Percentiles rank a stretch among this genome's conserved stretches.
Conservation (phyloP, 345 rosid species). For the Linum usitatissimum region DNA sequence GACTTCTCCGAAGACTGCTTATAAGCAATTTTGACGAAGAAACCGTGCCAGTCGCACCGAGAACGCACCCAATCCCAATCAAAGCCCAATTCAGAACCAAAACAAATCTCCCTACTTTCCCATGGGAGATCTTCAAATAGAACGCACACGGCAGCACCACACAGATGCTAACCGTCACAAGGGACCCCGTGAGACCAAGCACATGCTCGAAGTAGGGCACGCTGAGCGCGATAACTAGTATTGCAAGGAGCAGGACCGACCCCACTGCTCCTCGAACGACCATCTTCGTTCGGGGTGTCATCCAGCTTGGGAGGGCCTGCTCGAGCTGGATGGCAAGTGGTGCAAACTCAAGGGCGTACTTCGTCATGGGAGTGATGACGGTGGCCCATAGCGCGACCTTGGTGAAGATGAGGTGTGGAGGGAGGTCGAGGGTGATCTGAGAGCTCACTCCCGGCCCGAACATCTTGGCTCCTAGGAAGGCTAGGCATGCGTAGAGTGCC, state of each 20-base stretch:
- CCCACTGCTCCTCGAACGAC: slow-evolving; percentile 43
- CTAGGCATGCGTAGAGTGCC: slow-evolving; percentile 40
- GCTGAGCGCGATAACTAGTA: slow-evolving; percentile 43
- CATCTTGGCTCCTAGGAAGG: slow-evolving; percentile 62
- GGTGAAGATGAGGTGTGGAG: slow-evolving; percentile 40
- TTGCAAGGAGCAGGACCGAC: slow-evolving; percentile 36
- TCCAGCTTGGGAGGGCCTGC: slow-evolving; percentile 34
- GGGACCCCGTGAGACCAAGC: slow-evolving; percentile 61
- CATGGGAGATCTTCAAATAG: slow-evolving; percentile 51
- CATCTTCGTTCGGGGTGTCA: slow-evolving; percentile 28
- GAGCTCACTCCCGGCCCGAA: slow-evolving; percentile 50
- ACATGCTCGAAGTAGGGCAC: slow-evolving; percentile 62
- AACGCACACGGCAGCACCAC: slow-evolving; percentile 49
- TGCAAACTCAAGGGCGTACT: slow-evolving; percentile 64
- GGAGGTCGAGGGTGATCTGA: slow-evolving; percentile 68
- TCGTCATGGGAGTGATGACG: slow-evolving; percentile 68
- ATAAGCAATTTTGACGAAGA: slow-evolving; percentile 35
- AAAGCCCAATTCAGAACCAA: slow-evolving; percentile 31
- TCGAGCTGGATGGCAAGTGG: slow-evolving; percentile 73
- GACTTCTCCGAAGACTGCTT: slow-evolving; percentile 18
- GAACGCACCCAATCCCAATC: slow-evolving; percentile 37
- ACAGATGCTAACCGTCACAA: slow-evolving; percentile 45
- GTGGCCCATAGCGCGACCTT: slow-evolving; percentile 73
- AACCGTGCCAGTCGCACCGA: slow-evolving; percentile 50
- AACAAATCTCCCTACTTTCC: slow-evolving; percentile 24